A percentile compares a stretch with the other conserved stretches of the same genome.
Evolutionary conservation across 768 basidiomycete species (phyloP).

Genomic region (Rhizopogon roseolus): DNA sequence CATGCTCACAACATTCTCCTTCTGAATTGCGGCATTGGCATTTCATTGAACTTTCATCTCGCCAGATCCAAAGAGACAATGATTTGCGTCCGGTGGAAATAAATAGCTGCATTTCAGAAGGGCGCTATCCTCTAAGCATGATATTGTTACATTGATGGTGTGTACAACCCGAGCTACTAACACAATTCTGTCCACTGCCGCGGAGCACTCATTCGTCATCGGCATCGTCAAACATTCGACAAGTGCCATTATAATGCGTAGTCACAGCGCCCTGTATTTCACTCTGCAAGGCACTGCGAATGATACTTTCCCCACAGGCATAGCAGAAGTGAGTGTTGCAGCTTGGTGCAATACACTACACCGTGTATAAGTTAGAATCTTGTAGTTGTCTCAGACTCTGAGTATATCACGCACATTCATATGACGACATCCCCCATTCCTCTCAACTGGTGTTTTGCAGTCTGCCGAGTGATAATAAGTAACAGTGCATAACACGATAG

Average conservation of each 20-base stretch:
- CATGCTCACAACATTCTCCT: too few relatives aligned
- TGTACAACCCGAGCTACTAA: too few relatives aligned
- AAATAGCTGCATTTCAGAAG: too few relatives aligned
- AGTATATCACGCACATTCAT: slow-evolving; percentile 43
- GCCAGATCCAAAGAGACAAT: too few relatives aligned
- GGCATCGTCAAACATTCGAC: slow-evolving; percentile 27
- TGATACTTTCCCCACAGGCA: slow-evolving; percentile 42
- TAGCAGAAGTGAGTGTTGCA: slow-evolving; percentile 62
- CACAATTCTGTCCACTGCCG: too few relatives aligned
- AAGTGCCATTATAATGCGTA: slow-evolving; percentile 26
- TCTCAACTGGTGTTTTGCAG: slow-evolving; percentile 46
- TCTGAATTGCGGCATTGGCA: too few relatives aligned
- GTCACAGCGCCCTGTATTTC: slow-evolving; percentile 27
- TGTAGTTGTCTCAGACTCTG: not conserved
- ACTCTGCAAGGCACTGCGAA: slow-evolving; percentile 29
- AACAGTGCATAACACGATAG: not conserved
- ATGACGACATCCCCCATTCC: slow-evolving; percentile 51
- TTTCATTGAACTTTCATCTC: too few relatives aligned
- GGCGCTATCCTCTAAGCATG: too few relatives aligned
- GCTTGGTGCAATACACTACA: slow-evolving; percentile 48
- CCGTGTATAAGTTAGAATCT: not conserved
- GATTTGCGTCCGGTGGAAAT: too few relatives aligned
- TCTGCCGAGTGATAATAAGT: slow-evolving; percentile 19
- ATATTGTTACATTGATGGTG: too few relatives aligned
- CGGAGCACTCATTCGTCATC: too few relatives aligned